Base-by-base conservation (phyloP, 148 eudicot genomes). In the Tetragonia tetragonoides region DNA sequence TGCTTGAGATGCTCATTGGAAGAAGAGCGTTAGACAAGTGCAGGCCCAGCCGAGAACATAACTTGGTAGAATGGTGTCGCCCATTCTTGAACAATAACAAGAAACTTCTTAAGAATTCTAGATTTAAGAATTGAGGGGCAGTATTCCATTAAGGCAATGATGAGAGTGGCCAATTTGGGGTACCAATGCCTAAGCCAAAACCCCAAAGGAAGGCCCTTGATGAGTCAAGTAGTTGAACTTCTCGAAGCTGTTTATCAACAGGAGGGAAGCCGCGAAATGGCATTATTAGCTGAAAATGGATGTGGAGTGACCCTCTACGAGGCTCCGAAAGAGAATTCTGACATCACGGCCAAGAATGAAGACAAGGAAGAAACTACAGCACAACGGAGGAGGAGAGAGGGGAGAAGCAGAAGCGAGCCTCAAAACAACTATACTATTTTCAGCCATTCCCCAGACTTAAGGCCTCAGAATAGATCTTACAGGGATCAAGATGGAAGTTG, bases 1-100 rank as follows among this genome's bases (percentile, higher is more conserved):
- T 93, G 61, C 91, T 93, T 12, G 97, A 93, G 87, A 90, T 93
- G 97, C 89, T 93, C 34, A 90, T 89, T 20, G 97, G 97, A 77
- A 85, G 89, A 78, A 85, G 88, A 79, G 91, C 95, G 46, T 77
- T 93, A 83, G 97, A 93, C 84, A 89, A 88, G 83, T 85, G 93
- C 81, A 87, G 91, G 81, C 90, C 95, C 21, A 87, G 91, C 80
- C 88, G 90, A 72, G 97, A 93, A 76, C 95, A 93, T 76, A 93
- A 87, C 72, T 83, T 93, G 66, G 97, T 93, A 0, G 97, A 93
- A 66, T 93, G 93, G 93, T 92, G 95, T 34, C 90, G 95, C 6
- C 97, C 97, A 2, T 85, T 93, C 64, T 76, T 93, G 81, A 91
- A 88, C 77, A 92, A 93, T 75, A 87, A 81, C 76, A 93, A 91